These are phyloP conservation scores for Volvox reticuliferus DNA, from an alignment of 139 green algal genomes.

Conservation along the genomic window DNA sequence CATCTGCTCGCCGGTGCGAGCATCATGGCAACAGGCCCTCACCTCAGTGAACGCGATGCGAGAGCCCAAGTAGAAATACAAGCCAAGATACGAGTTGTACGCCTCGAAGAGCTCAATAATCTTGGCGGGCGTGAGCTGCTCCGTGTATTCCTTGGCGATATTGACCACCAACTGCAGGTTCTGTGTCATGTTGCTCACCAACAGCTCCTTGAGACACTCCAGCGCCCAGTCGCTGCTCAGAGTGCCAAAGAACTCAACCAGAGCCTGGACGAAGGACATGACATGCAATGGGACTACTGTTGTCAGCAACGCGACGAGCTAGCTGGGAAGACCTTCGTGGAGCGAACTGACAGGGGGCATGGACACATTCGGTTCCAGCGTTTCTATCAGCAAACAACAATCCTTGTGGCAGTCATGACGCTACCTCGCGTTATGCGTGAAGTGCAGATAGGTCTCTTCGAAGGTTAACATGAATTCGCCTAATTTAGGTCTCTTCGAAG, in stretches of 20 bases:
- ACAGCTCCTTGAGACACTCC: constrained; percentile 95
- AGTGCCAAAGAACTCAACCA: constrained; percentile 98
- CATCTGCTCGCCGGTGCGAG: no score
- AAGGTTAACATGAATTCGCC: no score
- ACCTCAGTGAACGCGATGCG: constrained; percentile 89
- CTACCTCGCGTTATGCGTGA: no score
- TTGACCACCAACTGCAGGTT: constrained; percentile 81
- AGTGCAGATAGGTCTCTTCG: no score
- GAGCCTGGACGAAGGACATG: constrained; percentile 51
- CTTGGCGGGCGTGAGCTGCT: constrained; percentile 89
- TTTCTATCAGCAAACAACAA: no score
- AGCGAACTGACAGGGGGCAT: no score
- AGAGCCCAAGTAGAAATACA: constrained; percentile 98
- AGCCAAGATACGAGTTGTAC: constrained; percentile 92
- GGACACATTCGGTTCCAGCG: no score
- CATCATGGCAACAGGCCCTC: not conserved
- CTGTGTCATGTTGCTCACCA: constrained; percentile 85
- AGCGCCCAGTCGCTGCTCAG: constrained; percentile 96
- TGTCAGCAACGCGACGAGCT: no score
- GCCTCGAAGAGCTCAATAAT: constrained; percentile 94
- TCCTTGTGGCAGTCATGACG: no score
- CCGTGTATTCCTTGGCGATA: constrained; percentile 98
- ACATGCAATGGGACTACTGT: no score
- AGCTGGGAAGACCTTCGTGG: no score
- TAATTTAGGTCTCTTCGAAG: no score